phyloP scores from a whole-genome alignment of 768 basidiomycete species.

The Kwoniella sp. region DNA sequence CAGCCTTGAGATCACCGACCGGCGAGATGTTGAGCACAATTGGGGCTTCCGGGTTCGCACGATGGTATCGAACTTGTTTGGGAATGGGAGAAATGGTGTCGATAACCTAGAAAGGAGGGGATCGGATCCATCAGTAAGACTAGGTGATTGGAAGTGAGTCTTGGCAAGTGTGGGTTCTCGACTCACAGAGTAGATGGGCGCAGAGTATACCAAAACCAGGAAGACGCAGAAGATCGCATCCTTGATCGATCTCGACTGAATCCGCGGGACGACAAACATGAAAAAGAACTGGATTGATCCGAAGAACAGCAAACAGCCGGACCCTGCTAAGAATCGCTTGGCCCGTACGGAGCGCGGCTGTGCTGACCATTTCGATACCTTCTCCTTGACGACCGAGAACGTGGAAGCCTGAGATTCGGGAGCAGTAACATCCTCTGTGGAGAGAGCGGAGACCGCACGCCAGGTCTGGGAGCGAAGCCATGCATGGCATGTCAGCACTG shows the following conservation, averaged over 20 bases:
- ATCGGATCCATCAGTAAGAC: neutral
- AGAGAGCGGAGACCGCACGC: constrained; percentile 15
- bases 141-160: too few relatives aligned
- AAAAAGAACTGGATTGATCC: constrained; percentile 6
- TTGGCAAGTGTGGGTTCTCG: too few relatives aligned
- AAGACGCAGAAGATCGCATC: constrained; percentile 5
- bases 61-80: constrained; percentile 11
- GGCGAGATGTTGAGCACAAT: neutral
- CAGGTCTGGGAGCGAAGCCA: constrained; percentile 12
- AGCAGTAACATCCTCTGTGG: constrained; percentile 2
- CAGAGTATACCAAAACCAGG: neutral
- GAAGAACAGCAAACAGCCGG: neutral
- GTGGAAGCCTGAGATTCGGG: neutral
- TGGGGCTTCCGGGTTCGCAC: neutral
- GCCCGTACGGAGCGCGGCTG: constrained; percentile 6
- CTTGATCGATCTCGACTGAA: constrained; percentile 4
- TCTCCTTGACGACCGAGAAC: neutral
- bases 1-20: constrained; percentile 4
- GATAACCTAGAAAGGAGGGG: neutral
- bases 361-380: neutral
- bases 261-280: constrained; percentile 6
- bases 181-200: constrained; percentile 12
- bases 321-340: constrained; percentile 4
- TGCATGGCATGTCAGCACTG: neutral
- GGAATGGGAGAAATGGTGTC: constrained; percentile 7